Percentiles rank a stretch among this genome's conserved stretches.
These are phyloP conservation scores for Tuber brumale DNA, from an alignment of 495 filamentous ascomycete species.

Conservation along the genomic window DNA sequence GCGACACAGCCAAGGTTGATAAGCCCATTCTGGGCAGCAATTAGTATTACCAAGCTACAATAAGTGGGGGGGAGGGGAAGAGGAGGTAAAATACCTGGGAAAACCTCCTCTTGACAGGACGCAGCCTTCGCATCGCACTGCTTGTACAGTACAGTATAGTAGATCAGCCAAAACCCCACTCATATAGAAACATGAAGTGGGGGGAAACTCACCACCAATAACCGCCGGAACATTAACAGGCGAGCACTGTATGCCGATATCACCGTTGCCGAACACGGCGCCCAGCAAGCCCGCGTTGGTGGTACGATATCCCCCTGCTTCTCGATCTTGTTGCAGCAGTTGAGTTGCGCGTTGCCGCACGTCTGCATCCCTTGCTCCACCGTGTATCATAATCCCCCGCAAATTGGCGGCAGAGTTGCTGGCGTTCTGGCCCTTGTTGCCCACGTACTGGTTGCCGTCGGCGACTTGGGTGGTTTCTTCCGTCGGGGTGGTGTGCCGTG, in stretches of 20 bases:
- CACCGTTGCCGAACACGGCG: conserved; percentile 20
- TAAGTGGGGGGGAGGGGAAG: not conserved
- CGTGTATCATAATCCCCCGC: conserved; percentile 22
- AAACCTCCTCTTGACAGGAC: conserved; percentile 30
- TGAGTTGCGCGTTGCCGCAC: conserved; percentile 32
- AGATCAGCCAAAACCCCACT: not conserved
- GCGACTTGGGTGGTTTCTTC: conserved; percentile 14
- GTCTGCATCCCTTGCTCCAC: conserved; percentile 33
- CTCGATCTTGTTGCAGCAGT: conserved; percentile 38
- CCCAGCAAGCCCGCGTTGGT: conserved; percentile 26
- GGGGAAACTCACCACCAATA: conserved; percentile 12
- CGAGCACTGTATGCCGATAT: conserved; percentile 30
- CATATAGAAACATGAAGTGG: no score
- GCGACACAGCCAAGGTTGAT: conserved; percentile 30
- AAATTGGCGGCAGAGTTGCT: conserved; percentile 25
- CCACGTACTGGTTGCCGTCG: conserved; percentile 33
- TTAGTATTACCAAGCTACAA: no score
- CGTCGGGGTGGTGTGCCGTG: conserved; percentile 14
- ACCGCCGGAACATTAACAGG: conserved; percentile 27
- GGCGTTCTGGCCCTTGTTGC: conserved; percentile 30
- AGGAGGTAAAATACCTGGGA: conserved; percentile 18
- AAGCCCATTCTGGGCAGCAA: conserved; percentile 18
- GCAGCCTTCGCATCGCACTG: conserved; percentile 33
- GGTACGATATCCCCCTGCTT: conserved; percentile 34
- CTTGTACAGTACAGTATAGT: no score